Evolutionary conservation across 2,329 filamentous ascomycete genomes (phyloP).

Genomic region (Aspergillus amoenus): DNA sequence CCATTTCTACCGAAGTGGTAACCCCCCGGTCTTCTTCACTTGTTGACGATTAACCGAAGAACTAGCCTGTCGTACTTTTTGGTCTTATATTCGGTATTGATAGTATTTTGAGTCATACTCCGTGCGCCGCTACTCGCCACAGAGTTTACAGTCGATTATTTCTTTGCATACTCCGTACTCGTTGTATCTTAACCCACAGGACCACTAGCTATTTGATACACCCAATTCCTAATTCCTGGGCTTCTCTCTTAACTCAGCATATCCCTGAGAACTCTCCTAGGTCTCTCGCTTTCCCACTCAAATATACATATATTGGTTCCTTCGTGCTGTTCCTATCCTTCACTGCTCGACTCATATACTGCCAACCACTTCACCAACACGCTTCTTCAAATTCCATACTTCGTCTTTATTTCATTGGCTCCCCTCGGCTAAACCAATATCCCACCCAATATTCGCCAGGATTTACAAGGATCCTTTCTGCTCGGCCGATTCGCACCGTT

Average conservation of each 20-base stretch:
- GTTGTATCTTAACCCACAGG: constrained; percentile 17
- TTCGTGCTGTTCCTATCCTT: not conserved
- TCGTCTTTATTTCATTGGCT: not conserved
- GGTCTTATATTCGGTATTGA: not conserved
- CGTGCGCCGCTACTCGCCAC: constrained; percentile 7
- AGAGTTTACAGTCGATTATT: constrained; percentile 12
- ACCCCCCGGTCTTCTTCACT: not conserved
- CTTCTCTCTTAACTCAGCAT: not conserved
- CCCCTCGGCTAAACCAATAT: not conserved
- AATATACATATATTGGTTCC: not conserved
- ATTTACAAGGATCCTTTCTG: not conserved
- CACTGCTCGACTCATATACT: not conserved
- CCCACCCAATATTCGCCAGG: not conserved
- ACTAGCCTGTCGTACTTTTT: constrained; percentile 2
- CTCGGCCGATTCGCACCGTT: not conserved
- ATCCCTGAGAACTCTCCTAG: not conserved
- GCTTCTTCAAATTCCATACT: not conserved
- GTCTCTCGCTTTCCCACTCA: not conserved
- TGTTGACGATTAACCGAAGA: not conserved
- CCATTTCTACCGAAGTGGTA: not conserved
- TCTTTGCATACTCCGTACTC: constrained; percentile 15
- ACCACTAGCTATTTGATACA: constrained; percentile 14
- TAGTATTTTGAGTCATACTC: constrained; percentile 2
- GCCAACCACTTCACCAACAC: not conserved
- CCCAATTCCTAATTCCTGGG: constrained; percentile 10